Base-by-base conservation (phyloP, 371 early-diverging fungal species). In the Fennellomyces sp. region DNA sequence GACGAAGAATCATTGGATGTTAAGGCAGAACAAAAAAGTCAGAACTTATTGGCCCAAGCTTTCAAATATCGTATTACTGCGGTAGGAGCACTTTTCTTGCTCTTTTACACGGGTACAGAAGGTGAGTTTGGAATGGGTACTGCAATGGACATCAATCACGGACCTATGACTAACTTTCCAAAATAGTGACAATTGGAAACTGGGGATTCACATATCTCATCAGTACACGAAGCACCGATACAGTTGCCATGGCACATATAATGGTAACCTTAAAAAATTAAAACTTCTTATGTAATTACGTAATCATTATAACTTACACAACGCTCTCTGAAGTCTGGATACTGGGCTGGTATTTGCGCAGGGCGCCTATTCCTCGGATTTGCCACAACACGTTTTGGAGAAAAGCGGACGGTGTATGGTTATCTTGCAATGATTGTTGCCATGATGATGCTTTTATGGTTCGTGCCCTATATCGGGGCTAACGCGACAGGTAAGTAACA, bases 201-300 rank as follows among this genome's bases (percentile, higher is more conserved):
- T 71, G 71, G 71, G 60, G 61, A 23, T 71, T 55, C 28, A 64
- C 67, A 0, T 71, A 61, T 50, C 52, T 71, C 45, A 66, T 66
- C 47, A 61, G 41, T 5, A 45, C 58, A 4, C 61, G 71, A 2
- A 60, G 64, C 21, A 52, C 61, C 1, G 61, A 66, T 36, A 56
- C 67, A 8, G 56, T 59, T 2, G 61, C 57, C 0, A 63, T 66
- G 64, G 71, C 61, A 3, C 67, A 58, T 31, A 27, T 71, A 39
- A 64, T 66, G 53, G n/a, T n/a, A n/a, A n/a, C n/a, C n/a, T n/a
- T n/a, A n/a, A n/a, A n/a, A n/a, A n/a, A n/a, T n/a, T n/a, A n/a
- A n/a, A n/a, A n/a, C n/a, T n/a, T n/a, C n/a, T n/a, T n/a, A n/a
- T n/a, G n/a, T n/a, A n/a, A n/a, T n/a, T n/a, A n/a, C n/a, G n/a